Evolutionary conservation across 306 rosid genomes (phyloP), one percentile per base, ranked within the genome.

Genomic region (Fagus crenata): DNA sequence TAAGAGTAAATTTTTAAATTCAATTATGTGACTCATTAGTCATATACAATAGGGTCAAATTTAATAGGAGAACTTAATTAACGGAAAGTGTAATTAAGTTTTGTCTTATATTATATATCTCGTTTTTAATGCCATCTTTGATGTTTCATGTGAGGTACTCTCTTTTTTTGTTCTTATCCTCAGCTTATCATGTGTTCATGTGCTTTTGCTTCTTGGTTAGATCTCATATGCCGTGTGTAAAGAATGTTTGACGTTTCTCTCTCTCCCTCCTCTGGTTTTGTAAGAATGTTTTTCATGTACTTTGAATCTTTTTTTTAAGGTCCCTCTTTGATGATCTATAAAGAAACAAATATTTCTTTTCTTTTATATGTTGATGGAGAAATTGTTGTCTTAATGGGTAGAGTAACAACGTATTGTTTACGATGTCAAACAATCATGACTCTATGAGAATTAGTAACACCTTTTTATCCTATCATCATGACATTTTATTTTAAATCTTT

Each of bases 211-310:
- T 22, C 28, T 22, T 22, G 79, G 8, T 35, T 63, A 53, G 59
- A 83, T 75, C 83, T 70, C 69, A 61, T 41, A 18, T 51, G 8
- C 32, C 31, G 3, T 61, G 2, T 59, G 59, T 17, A 70, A 78
- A 13, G 18, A 58, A 54, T 63, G 69, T 55, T 46, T 63, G 58
- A n/a, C 49, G 67, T 53, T 59, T 53, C 40, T 78, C 28, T 53
- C 6, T 59, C 63, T 28, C 33, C 4, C 22, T 53, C 58, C 28
- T 22, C 28, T 22, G 28, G 28, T 22, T 61, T 12, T 32, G 69
- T 70, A 55, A 64, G 81, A 83, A 79, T 71, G 76, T 71, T 69
- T 75, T 72, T n/a, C 39, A 12, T 33, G 71, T 33, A 36, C 76
- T 69, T 69, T 41, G 18, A 15, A 28, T 74, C 49, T 59, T 53